Base-by-base conservation (phyloP, 768 basidiomycete genomes). In the Pleurotus eryngii region DNA sequence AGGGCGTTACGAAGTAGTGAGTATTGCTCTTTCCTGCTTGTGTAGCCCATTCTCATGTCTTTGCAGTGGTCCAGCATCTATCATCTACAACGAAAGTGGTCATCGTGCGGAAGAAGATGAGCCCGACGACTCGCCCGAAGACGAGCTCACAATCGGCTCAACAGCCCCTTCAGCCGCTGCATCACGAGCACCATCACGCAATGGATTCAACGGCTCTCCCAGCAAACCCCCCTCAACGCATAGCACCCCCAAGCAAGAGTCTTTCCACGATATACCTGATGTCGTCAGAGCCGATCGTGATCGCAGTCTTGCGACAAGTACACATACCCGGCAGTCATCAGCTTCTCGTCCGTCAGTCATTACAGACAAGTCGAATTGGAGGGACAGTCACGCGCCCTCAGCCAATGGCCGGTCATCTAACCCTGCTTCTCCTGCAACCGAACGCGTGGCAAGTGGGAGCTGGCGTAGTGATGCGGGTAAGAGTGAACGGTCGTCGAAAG, bases 11-110 rank as follows among this genome's bases (percentile, higher is more conserved):
- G 39, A 87, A 81, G 73, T 90, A 90, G 89, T 90, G 69, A 72
- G 86, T 71, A 57, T 8, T n/a, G n/a, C n/a, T 1, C 20, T 26
- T 26, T 26, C 0, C 22, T 24, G 22, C 22, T 24, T 24, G 22
- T 24, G 22, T 24, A 24, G 22, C 22, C 22, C 22, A 24, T 24
- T 24, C 37, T 20, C 38, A 61, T 17, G 47, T 59, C 45, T n/a
- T 59, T 20, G 26, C 59, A 90, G 89, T 59, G 89, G 89, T 15
- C 89, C 89, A 3, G 89, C 89, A 0, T 83, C 85, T 5, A 92
- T 92, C 56, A 81, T 92, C 9, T 91, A 89, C 72, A 91, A 89
- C 65, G 89, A 92, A 70, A 80, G 87, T 53, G 89, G 89, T 0
- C 83, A 84, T 60, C 81, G 88, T 55, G 76, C 80, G 4, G 87